Evolutionary conservation across 768 basidiomycete genomes (phyloP).

Genomic region (Erythrobasidium yunnanense): DNA sequence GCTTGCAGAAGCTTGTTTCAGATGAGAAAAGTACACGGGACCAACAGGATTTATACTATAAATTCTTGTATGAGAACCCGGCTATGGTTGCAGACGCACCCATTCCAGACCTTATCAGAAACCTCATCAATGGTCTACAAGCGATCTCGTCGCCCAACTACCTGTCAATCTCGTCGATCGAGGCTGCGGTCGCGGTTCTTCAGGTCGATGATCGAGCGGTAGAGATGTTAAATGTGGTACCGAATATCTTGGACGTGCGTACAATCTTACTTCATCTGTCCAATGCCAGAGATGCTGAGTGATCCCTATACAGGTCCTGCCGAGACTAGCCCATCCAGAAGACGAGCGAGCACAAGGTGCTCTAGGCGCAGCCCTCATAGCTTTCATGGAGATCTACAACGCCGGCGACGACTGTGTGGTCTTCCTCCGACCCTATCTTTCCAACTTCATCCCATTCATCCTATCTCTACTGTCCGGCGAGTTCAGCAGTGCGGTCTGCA

Average conservation of each 20-base stretch:
- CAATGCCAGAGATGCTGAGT: not conserved
- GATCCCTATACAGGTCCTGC: not conserved
- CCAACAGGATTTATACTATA: conserved; percentile 5
- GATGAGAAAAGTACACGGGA: too few relatives aligned
- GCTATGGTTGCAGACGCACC: not conserved
- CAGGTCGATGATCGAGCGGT: not conserved
- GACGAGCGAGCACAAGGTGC: not conserved
- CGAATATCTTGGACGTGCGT: conserved; percentile 11
- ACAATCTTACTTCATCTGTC: not conserved
- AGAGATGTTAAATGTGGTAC: not conserved
- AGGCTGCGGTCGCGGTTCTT: conserved; percentile 1
- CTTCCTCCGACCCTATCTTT: not conserved
- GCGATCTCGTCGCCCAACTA: not conserved
- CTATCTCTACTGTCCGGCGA: not conserved
- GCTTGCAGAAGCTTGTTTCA: not conserved
- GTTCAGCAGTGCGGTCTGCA: not conserved
- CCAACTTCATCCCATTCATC: conserved; percentile 1
- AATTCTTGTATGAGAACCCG: not conserved
- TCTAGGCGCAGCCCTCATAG: not conserved
- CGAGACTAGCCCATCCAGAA: not conserved
- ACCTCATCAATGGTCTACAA: not conserved
- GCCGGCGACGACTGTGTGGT: not conserved
- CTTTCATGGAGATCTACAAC: not conserved
- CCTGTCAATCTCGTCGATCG: not conserved
- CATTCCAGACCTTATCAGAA: not conserved